Conservation (phyloP, 352 stramenopile species). For the Phytophthora sp. region DNA sequence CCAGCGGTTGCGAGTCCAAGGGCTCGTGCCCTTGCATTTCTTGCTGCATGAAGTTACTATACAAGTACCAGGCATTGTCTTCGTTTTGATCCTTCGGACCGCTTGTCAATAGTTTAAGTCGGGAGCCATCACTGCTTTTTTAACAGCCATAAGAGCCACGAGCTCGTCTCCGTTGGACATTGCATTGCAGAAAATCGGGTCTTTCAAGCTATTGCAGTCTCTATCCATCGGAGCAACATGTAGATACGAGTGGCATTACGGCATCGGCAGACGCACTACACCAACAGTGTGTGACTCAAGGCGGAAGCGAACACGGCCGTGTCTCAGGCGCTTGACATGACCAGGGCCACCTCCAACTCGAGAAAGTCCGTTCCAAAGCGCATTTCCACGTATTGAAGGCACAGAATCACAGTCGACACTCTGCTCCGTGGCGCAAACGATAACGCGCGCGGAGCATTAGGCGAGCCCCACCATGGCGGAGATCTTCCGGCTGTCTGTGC, state of each 20-base stretch:
- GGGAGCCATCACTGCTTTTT: no score
- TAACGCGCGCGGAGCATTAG: background rate
- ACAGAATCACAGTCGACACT: constrained; percentile 5
- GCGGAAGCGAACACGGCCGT: constrained; percentile 12
- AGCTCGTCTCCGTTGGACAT: no score
- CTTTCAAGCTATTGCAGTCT: constrained; percentile 6
- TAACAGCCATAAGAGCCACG: no score
- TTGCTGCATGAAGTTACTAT: no score
- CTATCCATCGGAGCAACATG: constrained; percentile 24
- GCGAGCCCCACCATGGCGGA: constrained; percentile 7
- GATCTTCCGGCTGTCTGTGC: constrained; percentile 2
- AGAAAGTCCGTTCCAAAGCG: constrained; percentile 29
- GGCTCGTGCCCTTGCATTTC: no score
- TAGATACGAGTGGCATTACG: constrained; percentile 2
- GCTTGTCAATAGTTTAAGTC: no score
- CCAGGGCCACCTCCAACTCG: background rate
- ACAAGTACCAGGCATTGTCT: no score
- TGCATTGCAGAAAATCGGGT: no score
- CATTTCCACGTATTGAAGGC: background rate
- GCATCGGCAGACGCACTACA: background rate
- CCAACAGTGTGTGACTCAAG: constrained; percentile 3
- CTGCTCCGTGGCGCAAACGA: constrained; percentile 15
- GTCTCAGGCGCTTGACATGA: constrained; percentile 13
- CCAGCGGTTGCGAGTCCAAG: background rate
- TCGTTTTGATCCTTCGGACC: no score